Base-by-base conservation (phyloP, 805 yeast genomes). In the Metschnikowia kunwiensis region DNA sequence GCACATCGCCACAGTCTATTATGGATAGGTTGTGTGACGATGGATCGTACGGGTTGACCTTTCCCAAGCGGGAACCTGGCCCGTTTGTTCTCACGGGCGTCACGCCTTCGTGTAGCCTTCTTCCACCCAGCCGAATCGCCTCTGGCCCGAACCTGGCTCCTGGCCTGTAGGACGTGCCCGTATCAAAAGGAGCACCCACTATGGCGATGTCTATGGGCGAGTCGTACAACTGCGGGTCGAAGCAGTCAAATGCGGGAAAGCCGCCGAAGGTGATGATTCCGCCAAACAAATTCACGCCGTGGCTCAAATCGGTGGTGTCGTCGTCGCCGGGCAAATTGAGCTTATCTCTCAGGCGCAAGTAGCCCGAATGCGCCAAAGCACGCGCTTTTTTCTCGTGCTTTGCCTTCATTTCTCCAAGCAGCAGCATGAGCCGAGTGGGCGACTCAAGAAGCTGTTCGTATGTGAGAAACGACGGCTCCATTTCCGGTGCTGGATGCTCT, bases 1-100 rank as follows among this genome's bases (percentile, higher is more conserved):
- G 79, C 27, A 80, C 75, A 54, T 81, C 87, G 19, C 81, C 80
- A 55, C 87, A 81, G 57, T 81, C 87, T 5, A 80, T 57, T 11
- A 55, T 52, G 12, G 53, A 25, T 21, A 44, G 51, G 43, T 65
- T 63, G 43, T 64, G 70, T 14, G 58, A 46, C 5, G 19, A 64
- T 27, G 61, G 53, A 36, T 69, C 65, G 53, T 76, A 80, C 3
- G 86, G 86, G 48, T 80, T 75, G 32, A 77, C 40, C 27, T 54
- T 43, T 40, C 62, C 57, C 26, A 72, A 51, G 32, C 61, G 60
- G 2, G 70, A 57, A 19, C 58, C 58, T 13, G 57, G 58, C 1
- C 43, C 35, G 19, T 34, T 38, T 9, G 42, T 45, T 11, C 53
- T 27, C 9, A 46, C 50, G 2, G 75, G 69, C 10, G 61, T 63